These are phyloP conservation scores for Saccharomyces uvarum DNA, from an alignment of 1,139 yeast species.

Conservation along the genomic window DNA sequence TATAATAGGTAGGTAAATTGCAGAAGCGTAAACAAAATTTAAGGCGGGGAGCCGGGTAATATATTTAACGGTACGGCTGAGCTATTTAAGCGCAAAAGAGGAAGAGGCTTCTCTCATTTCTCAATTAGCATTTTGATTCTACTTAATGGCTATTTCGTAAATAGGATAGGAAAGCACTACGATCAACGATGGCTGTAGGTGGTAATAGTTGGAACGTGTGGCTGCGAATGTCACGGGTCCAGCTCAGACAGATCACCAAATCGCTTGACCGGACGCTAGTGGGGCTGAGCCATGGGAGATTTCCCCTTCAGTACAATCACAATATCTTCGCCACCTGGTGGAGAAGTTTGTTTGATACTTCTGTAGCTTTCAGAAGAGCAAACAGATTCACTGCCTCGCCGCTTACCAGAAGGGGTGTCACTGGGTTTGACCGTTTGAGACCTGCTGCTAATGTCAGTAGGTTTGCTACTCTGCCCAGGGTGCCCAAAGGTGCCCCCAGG, in stretches of 20 bases:
- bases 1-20: background rate
- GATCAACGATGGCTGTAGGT: background rate
- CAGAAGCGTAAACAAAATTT: background rate
- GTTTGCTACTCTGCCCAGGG: constrained; percentile 5
- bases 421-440: constrained; percentile 2
- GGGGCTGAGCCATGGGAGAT: constrained; percentile 5
- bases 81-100: background rate
- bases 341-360: background rate
- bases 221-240: constrained; percentile 1
- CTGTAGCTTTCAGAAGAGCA: background rate
- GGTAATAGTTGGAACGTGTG: background rate
- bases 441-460: constrained; percentile 1
- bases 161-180: background rate
- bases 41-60: background rate
- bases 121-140: background rate
- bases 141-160: background rate
- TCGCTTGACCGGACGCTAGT: background rate
- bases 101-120: background rate
- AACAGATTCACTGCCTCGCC: background rate
- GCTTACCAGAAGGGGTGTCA: background rate
- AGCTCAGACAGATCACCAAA: background rate
- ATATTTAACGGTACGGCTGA: background rate
- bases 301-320: background rate
- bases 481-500: constrained; percentile 16
- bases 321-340: background rate